Conservation (phyloP, 176 grass and related monocot genomes). For the Aegilops bicornis region DNA sequence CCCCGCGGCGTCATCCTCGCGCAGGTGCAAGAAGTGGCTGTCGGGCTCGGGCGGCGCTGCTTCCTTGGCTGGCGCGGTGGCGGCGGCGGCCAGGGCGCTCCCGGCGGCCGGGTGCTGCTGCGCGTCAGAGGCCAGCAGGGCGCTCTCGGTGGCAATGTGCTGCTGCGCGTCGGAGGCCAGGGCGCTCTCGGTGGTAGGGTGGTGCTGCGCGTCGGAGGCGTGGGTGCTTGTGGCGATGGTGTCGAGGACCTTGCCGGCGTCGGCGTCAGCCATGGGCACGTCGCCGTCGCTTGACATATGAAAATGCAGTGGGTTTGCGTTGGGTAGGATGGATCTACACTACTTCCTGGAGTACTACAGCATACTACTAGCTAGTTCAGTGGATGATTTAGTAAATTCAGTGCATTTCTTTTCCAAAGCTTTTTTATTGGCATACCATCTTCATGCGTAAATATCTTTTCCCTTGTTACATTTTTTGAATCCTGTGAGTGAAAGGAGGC, state of each 20-base stretch:
- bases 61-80: constrained; percentile 32
- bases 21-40: constrained; percentile 22
- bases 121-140: no score
- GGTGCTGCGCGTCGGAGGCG: background rate
- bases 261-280: background rate
- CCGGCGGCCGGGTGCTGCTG: background rate
- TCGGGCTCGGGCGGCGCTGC: background rate
- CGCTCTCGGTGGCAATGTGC: background rate
- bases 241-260: constrained; percentile 23
- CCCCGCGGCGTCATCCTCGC: background rate
- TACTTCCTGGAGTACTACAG: no score
- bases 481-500: no score
- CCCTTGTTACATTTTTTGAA: no score
- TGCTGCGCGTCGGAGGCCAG: constrained; percentile 8
- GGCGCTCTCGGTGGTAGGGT: background rate
- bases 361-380: no score
- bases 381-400: no score
- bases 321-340: no score
- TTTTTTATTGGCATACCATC: no score
- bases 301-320: background rate
- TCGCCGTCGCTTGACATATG: background rate
- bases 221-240: background rate
- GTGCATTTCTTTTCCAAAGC: no score
- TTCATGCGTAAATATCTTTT: no score
- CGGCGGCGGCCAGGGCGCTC: no score